Conservation (phyloP, 805 yeast genomes). For the Candida golubevii region DNA sequence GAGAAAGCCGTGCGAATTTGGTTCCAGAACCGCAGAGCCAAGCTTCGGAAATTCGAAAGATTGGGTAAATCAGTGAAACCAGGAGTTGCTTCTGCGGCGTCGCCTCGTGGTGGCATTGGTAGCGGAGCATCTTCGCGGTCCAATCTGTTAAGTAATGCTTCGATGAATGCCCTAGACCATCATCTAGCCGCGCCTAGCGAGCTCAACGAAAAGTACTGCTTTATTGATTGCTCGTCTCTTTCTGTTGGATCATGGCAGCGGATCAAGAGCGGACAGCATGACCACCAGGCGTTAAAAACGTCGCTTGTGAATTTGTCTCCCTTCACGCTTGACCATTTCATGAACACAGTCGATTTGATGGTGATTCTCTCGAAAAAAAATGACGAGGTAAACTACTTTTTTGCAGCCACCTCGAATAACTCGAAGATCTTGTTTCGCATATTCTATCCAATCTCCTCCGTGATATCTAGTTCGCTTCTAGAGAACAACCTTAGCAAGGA, state of each 20-base stretch:
- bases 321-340: constrained; percentile 53
- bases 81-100: constrained; percentile 2
- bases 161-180: constrained; percentile 7
- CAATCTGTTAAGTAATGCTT: constrained; percentile 17
- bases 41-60: constrained; percentile 62
- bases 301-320: constrained; percentile 64
- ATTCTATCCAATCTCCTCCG: constrained; percentile 62
- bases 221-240: constrained; percentile 62
- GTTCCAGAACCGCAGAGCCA: constrained; percentile 88
- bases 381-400: constrained; percentile 71
- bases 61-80: constrained; percentile 22
- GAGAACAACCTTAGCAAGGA: constrained; percentile 42
- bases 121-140: constrained; percentile 23
- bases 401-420: constrained; percentile 65
- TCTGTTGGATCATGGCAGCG: constrained; percentile 83
- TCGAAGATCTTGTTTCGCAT: constrained; percentile 68
- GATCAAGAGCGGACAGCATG: constrained; percentile 57
- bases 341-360: constrained; percentile 66
- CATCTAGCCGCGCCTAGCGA: constrained; percentile 40
- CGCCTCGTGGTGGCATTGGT: constrained; percentile 3
- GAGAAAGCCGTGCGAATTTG: constrained; percentile 88
- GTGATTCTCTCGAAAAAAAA: constrained; percentile 69
- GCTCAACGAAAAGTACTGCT: constrained; percentile 65
- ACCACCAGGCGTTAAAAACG: constrained; percentile 37
- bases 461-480: constrained; percentile 53